Base-by-base conservation (phyloP, 441 rosid genomes). In the Lepidium campestre region DNA sequence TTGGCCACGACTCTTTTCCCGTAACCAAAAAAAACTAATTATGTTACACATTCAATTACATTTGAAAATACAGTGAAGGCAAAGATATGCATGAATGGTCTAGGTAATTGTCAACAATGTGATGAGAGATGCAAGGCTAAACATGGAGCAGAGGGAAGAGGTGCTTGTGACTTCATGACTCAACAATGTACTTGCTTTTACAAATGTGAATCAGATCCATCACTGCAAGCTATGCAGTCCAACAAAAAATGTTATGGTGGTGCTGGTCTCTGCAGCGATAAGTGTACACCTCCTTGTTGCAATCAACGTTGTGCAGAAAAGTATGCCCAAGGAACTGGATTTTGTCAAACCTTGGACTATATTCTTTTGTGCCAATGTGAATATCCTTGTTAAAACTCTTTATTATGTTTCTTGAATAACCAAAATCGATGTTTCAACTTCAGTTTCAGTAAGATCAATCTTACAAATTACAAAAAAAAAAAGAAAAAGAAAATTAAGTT, bases 231-330 rank as follows among this genome's bases (percentile, higher is more conserved):
- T 41, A 66, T 42, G 0, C 22, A 23, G 7, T 5, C 7, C 46
- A 49, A 32, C 46, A 49, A 32, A 40, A 2, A 2, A 17, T 72
- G 67, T 32, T n/a, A 10, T 25, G 76, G 71, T 1, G 71, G 67
- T 1, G 12, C 46, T 40, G 71, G 67, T 4, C 0, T 57, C 1
- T 66, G 76, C 52, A 6, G 2, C 10, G 10, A 1, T 60, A 19
- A 11, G 34, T 66, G 77, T 59, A 63, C 44, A 15, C 8, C 15
- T 1, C 23, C 4, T 0, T 73, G 63, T 59, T 72, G 72, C 48
- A 44, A 66, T n/a, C 46, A 41, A 49, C 19, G 23, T 6, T 72
- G 76, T 59, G 68, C 62, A 8, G 52, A 49, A 18, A 72, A 58
- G 14, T 72, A 57, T 53, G 3, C 4, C 17, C 49, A 32, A 19